Base-by-base conservation (phyloP, 805 yeast species). In the Peterozyma xylosa region DNA sequence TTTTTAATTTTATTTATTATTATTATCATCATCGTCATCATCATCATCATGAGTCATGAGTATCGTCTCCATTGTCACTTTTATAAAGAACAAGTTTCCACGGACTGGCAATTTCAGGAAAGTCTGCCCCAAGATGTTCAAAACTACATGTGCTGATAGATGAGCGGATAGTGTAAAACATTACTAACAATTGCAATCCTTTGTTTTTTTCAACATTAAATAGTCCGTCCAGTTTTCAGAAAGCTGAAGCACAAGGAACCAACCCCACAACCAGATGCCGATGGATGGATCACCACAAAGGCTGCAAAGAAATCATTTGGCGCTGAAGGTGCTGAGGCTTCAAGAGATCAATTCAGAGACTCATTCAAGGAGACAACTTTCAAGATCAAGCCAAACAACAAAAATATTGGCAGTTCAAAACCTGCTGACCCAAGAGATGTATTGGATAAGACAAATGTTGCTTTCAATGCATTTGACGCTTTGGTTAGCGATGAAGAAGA, bases 381-480 rank as follows among this genome's bases (percentile, higher is more conserved):
- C 49, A 80, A 70, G 55, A 80, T 75, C 46, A 80, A 75, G 58
- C 86, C 91, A 47, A 82, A 79, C 65, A 81, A 79, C 61, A 82
- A 83, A 60, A 82, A 82, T 60, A 79, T 84, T 59, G 78, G 86
- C 7, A 78, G 86, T 14, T 77, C 85, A 36, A 82, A 80, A 63
- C 82, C 88, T 18, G 83, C 77, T 40, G 89, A 83, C 56, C 70
- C 85, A 16, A 77, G 82, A 59, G 91, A 85, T 59, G 72, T 80
- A 47, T 70, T 77, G 53, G 87, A 81, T 50, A 76, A 80, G 50
- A 83, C 76, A 49, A 76, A 78, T 48, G 70, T 71, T 37, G 71
- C 76, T 16, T 86, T 85, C 72, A 86, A 86, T 62, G 91, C 93
- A 4, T 86, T 86, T 60, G 89, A 82, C 53, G 91, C 91, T 21